These are phyloP conservation scores for Tinospora cordifolia DNA, from an alignment of 164 flowering plant species.

Conservation along the genomic window DNA sequence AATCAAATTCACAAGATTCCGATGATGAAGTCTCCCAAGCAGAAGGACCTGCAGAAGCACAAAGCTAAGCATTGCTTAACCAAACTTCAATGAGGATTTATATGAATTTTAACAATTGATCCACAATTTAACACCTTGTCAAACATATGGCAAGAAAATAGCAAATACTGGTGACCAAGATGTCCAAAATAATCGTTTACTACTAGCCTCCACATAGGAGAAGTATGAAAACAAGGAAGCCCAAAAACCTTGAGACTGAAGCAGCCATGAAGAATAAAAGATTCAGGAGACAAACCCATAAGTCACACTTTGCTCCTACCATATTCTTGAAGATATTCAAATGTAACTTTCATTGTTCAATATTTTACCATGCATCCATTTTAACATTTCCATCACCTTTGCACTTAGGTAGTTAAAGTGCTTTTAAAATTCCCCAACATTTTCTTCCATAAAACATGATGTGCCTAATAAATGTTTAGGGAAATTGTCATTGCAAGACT, in stretches of 20 bases:
- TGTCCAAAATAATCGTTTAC: background rate
- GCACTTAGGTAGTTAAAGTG: too few species aligned
- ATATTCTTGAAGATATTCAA: too few species aligned
- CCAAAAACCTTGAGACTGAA: background rate
- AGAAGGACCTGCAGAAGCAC: conserved; percentile 54
- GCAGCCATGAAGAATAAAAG: background rate
- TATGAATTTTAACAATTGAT: conserved; percentile 6
- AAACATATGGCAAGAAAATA: too few species aligned
- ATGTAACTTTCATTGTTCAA: too few species aligned
- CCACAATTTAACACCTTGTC: background rate
- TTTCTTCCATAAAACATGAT: too few species aligned
- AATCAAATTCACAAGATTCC: conserved; percentile 92
- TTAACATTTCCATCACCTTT: too few species aligned
- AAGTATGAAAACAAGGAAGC: background rate
- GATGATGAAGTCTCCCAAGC: conserved; percentile 86
- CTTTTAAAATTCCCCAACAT: too few species aligned
- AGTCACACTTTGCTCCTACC: too few species aligned
- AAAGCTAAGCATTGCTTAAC: background rate
- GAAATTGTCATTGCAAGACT: too few species aligned
- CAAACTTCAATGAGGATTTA: background rate
- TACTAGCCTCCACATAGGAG: background rate
- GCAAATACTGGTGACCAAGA: background rate
- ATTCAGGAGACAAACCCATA: background rate
- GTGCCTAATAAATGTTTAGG: too few species aligned
- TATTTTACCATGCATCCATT: too few species aligned